phyloP scores from a whole-genome alignment of 129 eudicot genomes.

The Centaurea solstitialis region DNA sequence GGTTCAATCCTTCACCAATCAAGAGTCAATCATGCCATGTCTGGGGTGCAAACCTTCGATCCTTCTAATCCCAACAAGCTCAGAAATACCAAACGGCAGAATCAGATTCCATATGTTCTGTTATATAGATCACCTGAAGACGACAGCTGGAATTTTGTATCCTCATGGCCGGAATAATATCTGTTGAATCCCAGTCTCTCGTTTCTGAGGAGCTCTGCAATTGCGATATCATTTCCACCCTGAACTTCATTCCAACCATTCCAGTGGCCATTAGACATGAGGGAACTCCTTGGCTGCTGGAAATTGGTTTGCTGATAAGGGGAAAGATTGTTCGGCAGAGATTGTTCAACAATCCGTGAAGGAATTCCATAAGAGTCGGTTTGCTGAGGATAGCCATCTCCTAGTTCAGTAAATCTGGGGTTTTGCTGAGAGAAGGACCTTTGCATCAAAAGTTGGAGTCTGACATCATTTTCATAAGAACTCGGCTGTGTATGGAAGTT shows the following conservation, averaged over 20 bases:
- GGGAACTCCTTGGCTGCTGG: constrained; percentile 18
- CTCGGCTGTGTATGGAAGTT: constrained; percentile 7
- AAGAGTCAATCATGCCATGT: constrained; percentile 15
- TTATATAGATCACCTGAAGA: constrained; percentile 28
- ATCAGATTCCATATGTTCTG: constrained; percentile 36
- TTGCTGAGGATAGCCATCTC: constrained; percentile 12
- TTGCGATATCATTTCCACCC: constrained; percentile 11
- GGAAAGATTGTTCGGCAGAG: constrained; percentile 4
- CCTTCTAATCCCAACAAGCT: constrained; percentile 15
- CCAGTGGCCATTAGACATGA: constrained; percentile 31
- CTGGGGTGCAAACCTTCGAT: constrained; percentile 17
- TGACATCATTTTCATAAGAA: constrained; percentile 25
- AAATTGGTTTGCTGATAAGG: constrained; percentile 20
- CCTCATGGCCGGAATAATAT: constrained; percentile 29
- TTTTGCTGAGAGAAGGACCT: constrained; percentile 33
- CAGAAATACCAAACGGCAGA: constrained; percentile 7
- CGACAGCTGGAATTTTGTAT: constrained; percentile 23
- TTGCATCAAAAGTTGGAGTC: constrained; percentile 32
- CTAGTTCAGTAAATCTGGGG: constrained; percentile 20
- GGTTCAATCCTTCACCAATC: constrained; percentile 25
- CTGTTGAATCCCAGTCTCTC: constrained; percentile 30
- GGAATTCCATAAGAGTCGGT: constrained; percentile 13
- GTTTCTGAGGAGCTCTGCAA: constrained; percentile 19
- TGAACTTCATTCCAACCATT: constrained; percentile 23
- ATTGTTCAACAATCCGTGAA: constrained; percentile 9